phyloP scores from a whole-genome alignment of 108 stramenopile genomes.

The Stephanodiscus triporus region DNA sequence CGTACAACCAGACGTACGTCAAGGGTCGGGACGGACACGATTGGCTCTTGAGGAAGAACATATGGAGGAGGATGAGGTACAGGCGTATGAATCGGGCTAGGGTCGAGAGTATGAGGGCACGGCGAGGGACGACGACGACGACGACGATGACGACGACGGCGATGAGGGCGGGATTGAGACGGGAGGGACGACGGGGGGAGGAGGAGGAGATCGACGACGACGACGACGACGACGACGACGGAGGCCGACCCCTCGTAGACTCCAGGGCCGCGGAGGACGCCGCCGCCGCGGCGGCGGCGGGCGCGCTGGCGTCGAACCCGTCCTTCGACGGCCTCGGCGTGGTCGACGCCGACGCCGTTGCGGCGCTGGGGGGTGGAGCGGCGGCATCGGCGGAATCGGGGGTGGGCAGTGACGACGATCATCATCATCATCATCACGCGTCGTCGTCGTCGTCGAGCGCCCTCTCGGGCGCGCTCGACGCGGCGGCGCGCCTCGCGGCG shows the following conservation, averaged over 20 bases:
- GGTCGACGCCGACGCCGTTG: slow-evolving; percentile 32
- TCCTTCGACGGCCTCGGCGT: slow-evolving; percentile 40
- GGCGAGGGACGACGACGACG: not conserved
- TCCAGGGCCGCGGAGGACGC: slow-evolving; percentile 20
- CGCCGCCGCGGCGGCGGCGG: slow-evolving; percentile 22
- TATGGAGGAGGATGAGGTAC: slow-evolving; percentile 91
- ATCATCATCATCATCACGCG: no score
- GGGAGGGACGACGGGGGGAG: not conserved
- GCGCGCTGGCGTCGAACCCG: slow-evolving; percentile 5
- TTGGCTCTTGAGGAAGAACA: slow-evolving; percentile 87
- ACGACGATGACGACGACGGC: not conserved
- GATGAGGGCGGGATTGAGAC: not conserved
- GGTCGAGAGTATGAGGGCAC: slow-evolving; percentile 46
- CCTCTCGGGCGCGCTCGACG: slow-evolving; percentile 52
- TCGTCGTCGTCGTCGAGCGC: no score
- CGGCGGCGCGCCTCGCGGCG: slow-evolving; percentile 63
- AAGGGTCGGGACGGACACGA: slow-evolving; percentile 83
- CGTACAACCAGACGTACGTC: slow-evolving; percentile 88
- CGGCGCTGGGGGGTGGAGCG: slow-evolving; percentile 29
- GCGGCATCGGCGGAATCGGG: no score
- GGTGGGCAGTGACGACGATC: not conserved
- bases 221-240: not conserved
- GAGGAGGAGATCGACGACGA: not conserved
- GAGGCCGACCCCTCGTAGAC: not conserved
- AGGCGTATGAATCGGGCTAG: slow-evolving; percentile 82